Evolutionary conservation across 306 rosid genomes (phyloP).

Genomic region (Cyamopsis tetragonoloba): DNA sequence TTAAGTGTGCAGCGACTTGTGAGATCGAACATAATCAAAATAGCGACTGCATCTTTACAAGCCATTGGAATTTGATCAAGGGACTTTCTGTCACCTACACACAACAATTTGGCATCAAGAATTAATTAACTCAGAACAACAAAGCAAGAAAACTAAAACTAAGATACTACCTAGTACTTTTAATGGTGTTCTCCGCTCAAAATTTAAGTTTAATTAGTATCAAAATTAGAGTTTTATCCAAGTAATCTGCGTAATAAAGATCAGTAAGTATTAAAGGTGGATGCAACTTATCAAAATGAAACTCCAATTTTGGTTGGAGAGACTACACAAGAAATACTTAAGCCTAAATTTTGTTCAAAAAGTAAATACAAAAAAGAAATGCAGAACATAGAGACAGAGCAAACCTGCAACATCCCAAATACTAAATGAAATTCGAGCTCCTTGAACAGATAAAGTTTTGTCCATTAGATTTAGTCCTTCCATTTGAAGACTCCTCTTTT

Average conservation of each 20-base stretch:
- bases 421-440: slow-evolving; percentile 71
- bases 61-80: slow-evolving; percentile 79
- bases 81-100: slow-evolving; percentile 61
- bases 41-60: slow-evolving; percentile 94
- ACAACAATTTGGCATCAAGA: neutral
- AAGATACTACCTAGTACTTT: no score
- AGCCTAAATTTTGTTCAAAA: no score
- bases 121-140: neutral
- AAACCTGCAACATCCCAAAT: slow-evolving; percentile 95
- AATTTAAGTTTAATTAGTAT: no score
- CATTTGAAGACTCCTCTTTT: slow-evolving; percentile 64
- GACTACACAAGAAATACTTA: no score
- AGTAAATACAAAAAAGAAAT: neutral
- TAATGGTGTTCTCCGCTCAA: no score
- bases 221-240: no score
- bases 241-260: no score
- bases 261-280: no score
- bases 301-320: no score
- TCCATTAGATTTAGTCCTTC: slow-evolving; percentile 84
- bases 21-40: slow-evolving; percentile 92
- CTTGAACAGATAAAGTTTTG: slow-evolving; percentile 65
- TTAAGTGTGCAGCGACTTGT: slow-evolving; percentile 85
- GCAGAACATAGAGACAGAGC: neutral
- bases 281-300: no score
- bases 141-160: neutral